phyloP scores from a whole-genome alignment of 2,329 filamentous ascomycete genomes.

The Ascocoryne sarcoides region DNA sequence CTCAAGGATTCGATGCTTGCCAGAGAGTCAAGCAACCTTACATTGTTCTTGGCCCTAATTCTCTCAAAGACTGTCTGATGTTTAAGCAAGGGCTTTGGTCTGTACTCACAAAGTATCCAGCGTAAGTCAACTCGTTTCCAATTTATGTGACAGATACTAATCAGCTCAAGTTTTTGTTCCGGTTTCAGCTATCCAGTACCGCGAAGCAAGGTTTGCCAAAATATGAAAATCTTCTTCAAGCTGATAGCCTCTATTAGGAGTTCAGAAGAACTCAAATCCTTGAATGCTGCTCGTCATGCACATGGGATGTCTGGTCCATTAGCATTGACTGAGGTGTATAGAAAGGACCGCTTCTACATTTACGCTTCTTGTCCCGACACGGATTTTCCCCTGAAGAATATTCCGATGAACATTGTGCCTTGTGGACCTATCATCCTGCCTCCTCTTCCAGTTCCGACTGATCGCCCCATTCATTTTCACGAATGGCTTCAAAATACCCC shows the following conservation, averaged over 20 bases:
- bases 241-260: conserved; percentile 20
- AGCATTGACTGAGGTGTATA: conserved; percentile 24
- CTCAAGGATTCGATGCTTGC: conserved; percentile 36
- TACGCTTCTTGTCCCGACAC: conserved; percentile 16
- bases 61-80: neutral
- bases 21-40: conserved; percentile 29
- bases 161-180: conserved; percentile 32
- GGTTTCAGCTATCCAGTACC: conserved; percentile 39
- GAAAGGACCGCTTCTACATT: conserved; percentile 24
- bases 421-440: conserved; percentile 40
- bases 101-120: conserved; percentile 27
- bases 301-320: conserved; percentile 19
- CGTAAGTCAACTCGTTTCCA: conserved; percentile 25
- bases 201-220: conserved; percentile 30
- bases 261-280: conserved; percentile 14
- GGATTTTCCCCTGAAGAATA: conserved; percentile 30
- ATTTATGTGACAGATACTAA: conserved; percentile 29
- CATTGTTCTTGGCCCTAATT: conserved; percentile 35
- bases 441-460: conserved; percentile 27
- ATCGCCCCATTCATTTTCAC: conserved; percentile 26
- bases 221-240: conserved; percentile 34
- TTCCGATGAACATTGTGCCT: conserved; percentile 33
- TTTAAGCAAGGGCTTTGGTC: neutral
- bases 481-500: conserved; percentile 22
- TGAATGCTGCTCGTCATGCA: conserved; percentile 22